phyloP scores from a whole-genome alignment of 202 grass and related monocot genomes.

The Zoysia matrella region DNA sequence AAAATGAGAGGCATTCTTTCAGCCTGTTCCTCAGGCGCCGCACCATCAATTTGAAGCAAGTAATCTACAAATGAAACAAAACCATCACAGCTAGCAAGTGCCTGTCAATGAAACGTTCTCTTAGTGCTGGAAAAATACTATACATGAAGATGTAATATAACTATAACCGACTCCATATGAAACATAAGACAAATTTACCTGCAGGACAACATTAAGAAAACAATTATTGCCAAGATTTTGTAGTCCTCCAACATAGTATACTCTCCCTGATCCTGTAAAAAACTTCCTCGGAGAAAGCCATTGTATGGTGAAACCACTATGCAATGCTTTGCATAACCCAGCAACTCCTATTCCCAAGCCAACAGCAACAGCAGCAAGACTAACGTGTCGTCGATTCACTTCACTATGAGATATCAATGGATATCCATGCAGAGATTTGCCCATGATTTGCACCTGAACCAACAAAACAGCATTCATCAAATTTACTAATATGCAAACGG shows the following conservation, averaged over 20 bases:
- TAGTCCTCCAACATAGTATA: constrained; percentile 68
- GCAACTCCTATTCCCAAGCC: constrained; percentile 71
- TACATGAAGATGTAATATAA: constrained; percentile 15
- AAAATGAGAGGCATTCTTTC: constrained; percentile 76
- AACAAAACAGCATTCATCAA: constrained; percentile 25
- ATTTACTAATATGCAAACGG: neutral
- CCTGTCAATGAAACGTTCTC: constrained; percentile 52
- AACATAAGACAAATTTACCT: constrained; percentile 52
- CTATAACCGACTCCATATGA: neutral
- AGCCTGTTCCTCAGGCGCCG: constrained; percentile 51
- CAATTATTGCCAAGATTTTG: constrained; percentile 97
- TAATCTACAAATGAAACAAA: constrained; percentile 69
- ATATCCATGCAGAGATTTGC: constrained; percentile 55
- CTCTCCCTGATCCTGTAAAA: constrained; percentile 40
- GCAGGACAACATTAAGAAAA: constrained; percentile 96
- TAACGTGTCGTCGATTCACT: constrained; percentile 44
- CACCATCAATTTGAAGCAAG: constrained; percentile 51
- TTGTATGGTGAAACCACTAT: constrained; percentile 41
- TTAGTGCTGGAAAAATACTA: neutral
- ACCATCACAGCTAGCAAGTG: constrained; percentile 79
- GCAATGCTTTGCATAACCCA: constrained; percentile 58
- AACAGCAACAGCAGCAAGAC: constrained; percentile 52
- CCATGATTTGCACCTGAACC: constrained; percentile 48
- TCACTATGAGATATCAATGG: constrained; percentile 40
- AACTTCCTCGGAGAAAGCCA: constrained; percentile 46